Percentiles rank a stretch among this genome's conserved stretches.
phyloP scores from a whole-genome alignment of 345 rosid genomes.

The Eutrema japonicum region DNA sequence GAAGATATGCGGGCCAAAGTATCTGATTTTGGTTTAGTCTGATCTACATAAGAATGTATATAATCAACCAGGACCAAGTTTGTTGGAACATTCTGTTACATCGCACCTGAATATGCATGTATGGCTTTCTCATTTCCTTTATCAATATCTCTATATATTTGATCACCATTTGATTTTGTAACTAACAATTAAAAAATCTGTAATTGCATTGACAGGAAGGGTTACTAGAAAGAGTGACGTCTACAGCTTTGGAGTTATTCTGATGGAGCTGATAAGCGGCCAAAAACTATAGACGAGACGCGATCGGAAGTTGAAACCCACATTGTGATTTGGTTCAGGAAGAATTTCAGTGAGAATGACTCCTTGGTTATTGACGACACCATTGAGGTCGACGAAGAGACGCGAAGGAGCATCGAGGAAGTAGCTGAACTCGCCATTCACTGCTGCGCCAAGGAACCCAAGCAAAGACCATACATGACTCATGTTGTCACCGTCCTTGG shows the following conservation, averaged over 20 bases:
- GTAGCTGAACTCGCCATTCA: too few species aligned
- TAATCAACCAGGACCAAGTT: neutral
- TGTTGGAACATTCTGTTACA: neutral
- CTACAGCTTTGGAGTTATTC: neutral
- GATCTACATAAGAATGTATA: neutral
- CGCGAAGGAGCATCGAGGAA: too few species aligned
- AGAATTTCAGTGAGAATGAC: neutral
- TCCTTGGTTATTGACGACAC: too few species aligned
- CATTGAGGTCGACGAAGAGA: too few species aligned
- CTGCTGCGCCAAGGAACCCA: too few species aligned
- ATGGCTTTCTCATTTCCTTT: neutral
- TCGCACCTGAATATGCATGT: neutral
- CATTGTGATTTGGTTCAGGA: neutral
- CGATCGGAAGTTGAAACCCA: too few species aligned
- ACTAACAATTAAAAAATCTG: too few species aligned
- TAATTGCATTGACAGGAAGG: neutral
- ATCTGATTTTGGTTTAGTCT: neutral
- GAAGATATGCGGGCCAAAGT: too few species aligned
- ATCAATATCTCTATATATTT: too few species aligned
- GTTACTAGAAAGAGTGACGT: neutral
- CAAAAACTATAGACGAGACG: neutral
- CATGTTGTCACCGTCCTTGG: too few species aligned
- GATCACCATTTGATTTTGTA: neutral
- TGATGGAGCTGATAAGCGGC: neutral
- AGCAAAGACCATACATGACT: too few species aligned